Base-by-base conservation (phyloP, 768 basidiomycete genomes). In the Leccinum obscurum region DNA sequence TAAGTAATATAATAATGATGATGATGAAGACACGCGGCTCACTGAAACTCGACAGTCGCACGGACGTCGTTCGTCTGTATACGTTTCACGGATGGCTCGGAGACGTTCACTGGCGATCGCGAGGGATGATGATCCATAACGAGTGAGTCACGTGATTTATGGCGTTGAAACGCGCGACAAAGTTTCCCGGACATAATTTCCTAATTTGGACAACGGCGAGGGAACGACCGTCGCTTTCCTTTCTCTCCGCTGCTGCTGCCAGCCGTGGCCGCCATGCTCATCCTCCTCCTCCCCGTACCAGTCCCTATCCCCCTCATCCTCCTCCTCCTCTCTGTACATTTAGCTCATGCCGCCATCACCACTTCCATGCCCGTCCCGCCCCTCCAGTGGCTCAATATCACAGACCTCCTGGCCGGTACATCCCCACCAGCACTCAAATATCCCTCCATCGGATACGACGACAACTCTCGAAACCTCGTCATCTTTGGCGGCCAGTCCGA, bases 401-500 rank as follows among this genome's bases (percentile, higher is more conserved):
- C 87, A 5, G 62, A 64, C 64, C 76, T 85, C 55, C 75, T 89
- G 48, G 75, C 73, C 32, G 88, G 89, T 34, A 70, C 86, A 1
- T 57, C 82, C 4, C 72, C 77, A 2, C 84, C 88, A 7, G 85
- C 86, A 7, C 78, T 92, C 64, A 88, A 85, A 71, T 86, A 89
- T 66, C 84, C 89, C 7, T 80, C 87, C 35, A 85, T 93, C 64
- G 91, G 89, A 14, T 81, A 77, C 68, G 73, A 77, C 66, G 73
- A 70, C 64, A 59, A 44, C 37, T 82, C 82, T 65, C 82, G 84
- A 54, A 81, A 80, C 10, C 72, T 92, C 56, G 76, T 92, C 64
- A 80, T 92, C 55, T 92, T 91, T 67, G 90, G 90, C 54, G 90
- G 90, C 52, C 81, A 90, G 74, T 88, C 89, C 5, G 77, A 83